These are phyloP conservation scores for Capsella bursapastoris DNA, from an alignment of 345 rosid species.

Conservation along the genomic window DNA sequence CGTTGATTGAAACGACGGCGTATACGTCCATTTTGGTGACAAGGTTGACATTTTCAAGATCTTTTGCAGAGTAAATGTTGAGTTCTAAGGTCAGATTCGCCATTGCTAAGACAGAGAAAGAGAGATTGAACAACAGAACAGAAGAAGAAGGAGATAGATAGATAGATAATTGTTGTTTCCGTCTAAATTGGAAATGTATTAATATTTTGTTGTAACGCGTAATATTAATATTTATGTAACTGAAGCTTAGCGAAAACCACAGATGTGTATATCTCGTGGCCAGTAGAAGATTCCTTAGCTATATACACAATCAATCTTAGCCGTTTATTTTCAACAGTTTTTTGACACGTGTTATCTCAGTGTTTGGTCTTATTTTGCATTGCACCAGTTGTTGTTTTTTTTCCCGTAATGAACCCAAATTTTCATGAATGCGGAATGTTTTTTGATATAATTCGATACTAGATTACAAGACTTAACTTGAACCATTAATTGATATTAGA, in stretches of 20 bases:
- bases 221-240: slow-evolving; percentile 4
- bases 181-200: background rate
- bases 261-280: slow-evolving; percentile 26
- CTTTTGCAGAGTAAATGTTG: slow-evolving; percentile 69
- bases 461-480: background rate
- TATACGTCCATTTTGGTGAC: slow-evolving; percentile 85
- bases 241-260: background rate
- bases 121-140: background rate
- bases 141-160: slow-evolving; percentile 18
- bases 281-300: slow-evolving; percentile 26
- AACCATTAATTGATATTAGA: background rate
- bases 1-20: slow-evolving; percentile 63
- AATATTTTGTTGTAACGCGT: slow-evolving; percentile 2
- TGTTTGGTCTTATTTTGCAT: background rate
- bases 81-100: slow-evolving; percentile 62
- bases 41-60: slow-evolving; percentile 68
- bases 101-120: slow-evolving; percentile 45
- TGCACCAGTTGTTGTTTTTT: background rate
- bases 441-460: background rate
- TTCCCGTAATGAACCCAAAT: background rate
- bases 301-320: background rate
- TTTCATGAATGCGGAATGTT: background rate
- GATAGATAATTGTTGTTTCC: slow-evolving; percentile 5
- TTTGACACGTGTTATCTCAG: slow-evolving; percentile 2
- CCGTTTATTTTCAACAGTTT: slow-evolving; percentile 11